phyloP scores from a whole-genome alignment of 306 rosid genomes.

The Acacia acuminata region DNA sequence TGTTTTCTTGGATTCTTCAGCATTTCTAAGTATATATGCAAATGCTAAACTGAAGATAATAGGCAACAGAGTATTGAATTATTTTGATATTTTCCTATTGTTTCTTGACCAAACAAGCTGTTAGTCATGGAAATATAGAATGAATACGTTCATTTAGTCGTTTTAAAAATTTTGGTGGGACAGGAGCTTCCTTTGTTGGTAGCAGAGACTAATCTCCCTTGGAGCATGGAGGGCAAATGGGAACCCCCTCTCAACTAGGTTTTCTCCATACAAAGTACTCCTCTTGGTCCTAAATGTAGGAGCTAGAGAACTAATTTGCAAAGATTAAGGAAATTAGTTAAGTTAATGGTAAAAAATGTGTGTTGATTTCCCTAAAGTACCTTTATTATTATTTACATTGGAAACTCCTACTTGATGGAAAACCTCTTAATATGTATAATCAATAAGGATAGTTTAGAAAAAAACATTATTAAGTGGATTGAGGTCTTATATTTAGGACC shows the following conservation, averaged over 20 bases:
- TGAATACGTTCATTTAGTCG: background rate
- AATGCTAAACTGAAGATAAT: slow-evolving; percentile 28
- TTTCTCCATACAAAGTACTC: background rate
- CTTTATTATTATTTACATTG: too few species aligned
- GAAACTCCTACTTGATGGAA: too few species aligned
- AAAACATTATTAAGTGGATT: too few species aligned
- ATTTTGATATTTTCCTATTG: background rate
- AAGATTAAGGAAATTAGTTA: too few species aligned
- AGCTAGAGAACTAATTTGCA: too few species aligned
- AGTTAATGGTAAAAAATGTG: too few species aligned
- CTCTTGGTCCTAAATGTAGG: too few species aligned
- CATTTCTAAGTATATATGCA: slow-evolving; percentile 11
- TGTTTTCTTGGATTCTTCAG: background rate
- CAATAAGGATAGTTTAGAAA: too few species aligned
- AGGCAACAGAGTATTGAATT: background rate
- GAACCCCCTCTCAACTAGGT: background rate
- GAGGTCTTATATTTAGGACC: too few species aligned
- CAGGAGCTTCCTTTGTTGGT: background rate
- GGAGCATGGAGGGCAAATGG: background rate
- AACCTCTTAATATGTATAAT: too few species aligned
- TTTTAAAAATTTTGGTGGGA: background rate
- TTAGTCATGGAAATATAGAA: background rate
- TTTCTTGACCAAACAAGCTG: background rate
- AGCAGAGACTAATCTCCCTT: background rate
- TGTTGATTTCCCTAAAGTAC: too few species aligned